A percentile compares a stretch with the other conserved stretches of the same genome.
Evolutionary conservation across 2,329 filamentous ascomycete genomes (phyloP).

Genomic region (Allantophomopsis cytisporea): DNA sequence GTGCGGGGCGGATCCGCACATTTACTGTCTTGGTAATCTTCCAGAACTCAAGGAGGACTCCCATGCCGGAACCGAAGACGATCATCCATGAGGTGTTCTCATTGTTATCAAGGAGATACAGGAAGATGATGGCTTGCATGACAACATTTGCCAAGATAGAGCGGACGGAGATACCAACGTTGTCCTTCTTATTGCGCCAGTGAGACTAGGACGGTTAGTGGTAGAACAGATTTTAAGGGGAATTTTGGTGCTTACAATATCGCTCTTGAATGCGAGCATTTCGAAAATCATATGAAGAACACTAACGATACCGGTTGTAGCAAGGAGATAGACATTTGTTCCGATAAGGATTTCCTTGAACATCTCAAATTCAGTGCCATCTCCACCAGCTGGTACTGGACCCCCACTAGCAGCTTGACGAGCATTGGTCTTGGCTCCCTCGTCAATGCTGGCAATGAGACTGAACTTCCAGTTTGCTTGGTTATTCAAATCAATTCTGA

Average conservation of each 20-base stretch:
- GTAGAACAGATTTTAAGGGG: not conserved
- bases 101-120: slow-evolving; percentile 94
- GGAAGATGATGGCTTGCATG: slow-evolving; percentile 92
- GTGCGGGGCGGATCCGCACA: slow-evolving; percentile 59
- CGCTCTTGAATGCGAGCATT: slow-evolving; percentile 90
- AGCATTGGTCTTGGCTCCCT: slow-evolving; percentile 73
- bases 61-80: slow-evolving; percentile 64
- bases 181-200: slow-evolving; percentile 99
- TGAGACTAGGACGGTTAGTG: slow-evolving; percentile 39
- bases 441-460: slow-evolving; percentile 71
- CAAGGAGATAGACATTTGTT: slow-evolving; percentile 84
- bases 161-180: slow-evolving; percentile 88
- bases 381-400: slow-evolving; percentile 54
- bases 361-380: slow-evolving; percentile 91
- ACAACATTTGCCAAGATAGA: slow-evolving; percentile 95
- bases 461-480: slow-evolving; percentile 83
- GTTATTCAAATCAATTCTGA: slow-evolving; percentile 76
- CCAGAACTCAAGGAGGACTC: slow-evolving; percentile 66
- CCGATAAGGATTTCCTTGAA: slow-evolving; percentile 92
- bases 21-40: slow-evolving; percentile 95
- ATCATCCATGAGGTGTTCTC: slow-evolving; percentile 99
- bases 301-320: slow-evolving; percentile 70
- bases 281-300: slow-evolving; percentile 92
- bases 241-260: slow-evolving; percentile 48
- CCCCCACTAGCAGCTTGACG: slow-evolving; percentile 57